Evolutionary conservation across 1,139 yeast species (phyloP).

Genomic region (Debaryomyces nepalensis): DNA sequence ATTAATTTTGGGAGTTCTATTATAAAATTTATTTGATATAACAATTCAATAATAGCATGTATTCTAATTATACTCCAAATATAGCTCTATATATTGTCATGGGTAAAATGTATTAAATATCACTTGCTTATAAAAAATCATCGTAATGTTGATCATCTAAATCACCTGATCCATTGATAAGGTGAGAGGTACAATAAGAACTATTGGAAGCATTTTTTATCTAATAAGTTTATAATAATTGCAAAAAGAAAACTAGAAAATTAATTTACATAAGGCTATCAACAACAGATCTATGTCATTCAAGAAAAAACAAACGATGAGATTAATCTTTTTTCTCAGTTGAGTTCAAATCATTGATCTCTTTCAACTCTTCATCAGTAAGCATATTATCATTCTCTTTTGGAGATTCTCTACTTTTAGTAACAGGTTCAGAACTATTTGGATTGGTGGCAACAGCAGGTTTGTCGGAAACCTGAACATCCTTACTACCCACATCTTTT

Average conservation of each 20-base stretch:
- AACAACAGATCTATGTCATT: neutral
- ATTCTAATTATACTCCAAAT: too few relatives aligned
- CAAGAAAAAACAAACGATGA: neutral
- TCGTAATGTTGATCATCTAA: neutral
- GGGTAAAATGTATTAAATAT: too few relatives aligned
- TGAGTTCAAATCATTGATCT: conserved; percentile 41
- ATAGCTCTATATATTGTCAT: too few relatives aligned
- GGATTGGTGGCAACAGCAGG: conserved; percentile 7
- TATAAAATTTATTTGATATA: too few relatives aligned
- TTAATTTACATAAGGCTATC: conserved; percentile 9
- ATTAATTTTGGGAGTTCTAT: too few relatives aligned
- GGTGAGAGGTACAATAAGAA: neutral
- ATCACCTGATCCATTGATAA: conserved; percentile 4
- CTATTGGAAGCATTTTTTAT: too few relatives aligned
- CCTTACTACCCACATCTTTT: conserved; percentile 49
- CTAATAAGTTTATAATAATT: too few relatives aligned
- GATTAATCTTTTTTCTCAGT: conserved; percentile 12
- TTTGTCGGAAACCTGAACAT: conserved; percentile 23
- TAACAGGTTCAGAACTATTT: neutral
- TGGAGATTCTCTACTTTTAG: conserved; percentile 9
- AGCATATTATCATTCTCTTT: conserved; percentile 18
- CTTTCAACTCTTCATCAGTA: conserved; percentile 46
- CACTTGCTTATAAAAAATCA: too few relatives aligned
- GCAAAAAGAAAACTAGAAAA: neutral
- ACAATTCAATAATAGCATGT: too few relatives aligned